Evolutionary conservation across 106 monocot genomes (phyloP), one percentile per base, ranked within the genome.

Genomic region (Allium cepa): DNA sequence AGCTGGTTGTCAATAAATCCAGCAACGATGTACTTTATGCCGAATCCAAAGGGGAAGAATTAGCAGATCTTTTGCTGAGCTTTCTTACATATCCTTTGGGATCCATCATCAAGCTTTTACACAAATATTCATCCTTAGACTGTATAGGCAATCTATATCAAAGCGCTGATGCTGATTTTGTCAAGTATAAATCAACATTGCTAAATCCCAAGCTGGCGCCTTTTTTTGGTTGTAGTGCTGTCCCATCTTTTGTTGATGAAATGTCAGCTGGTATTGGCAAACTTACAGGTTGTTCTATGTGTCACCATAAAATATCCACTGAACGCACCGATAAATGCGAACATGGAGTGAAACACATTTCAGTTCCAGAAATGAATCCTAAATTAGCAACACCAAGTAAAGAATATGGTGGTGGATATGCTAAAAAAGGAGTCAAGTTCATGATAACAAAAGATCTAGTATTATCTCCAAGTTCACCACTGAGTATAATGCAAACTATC

Each of bases 61-160:
- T 82, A 15, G 74, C 71, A 12, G 74, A 82, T 47, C 55, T 71
- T 9, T 9, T 82, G 8, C 65, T 82, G 17, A 65, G 82, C 50
- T 77, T 77, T 49, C 62, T 82, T 45, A 78, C 69, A 9, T 57
- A 74, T 45, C 78, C 78, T 26, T 18, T 78, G 4, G 82, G 82
- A 5, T 71, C 56, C 9, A 26, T 82, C 11, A 47, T 75, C 0
- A 75, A 71, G 14, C 45, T 74, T 5, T 55, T 67, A 13, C 46
- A 58, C 4, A 52, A 56, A 36, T 49, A 49, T 2, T 78, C 78
- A 10, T 64, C 51, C 11, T 26, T 74, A 8, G 70, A 66, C 4
- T 74, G 73, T 22, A 10, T 78, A 11, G 67, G 70, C 46, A 82
- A 78, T 26, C 4, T 82, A 1, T 82, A 74, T 56, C 10, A 66